Conservation (phyloP, 2,329 filamentous ascomycete genomes). For the Hypocreales sp. region DNA sequence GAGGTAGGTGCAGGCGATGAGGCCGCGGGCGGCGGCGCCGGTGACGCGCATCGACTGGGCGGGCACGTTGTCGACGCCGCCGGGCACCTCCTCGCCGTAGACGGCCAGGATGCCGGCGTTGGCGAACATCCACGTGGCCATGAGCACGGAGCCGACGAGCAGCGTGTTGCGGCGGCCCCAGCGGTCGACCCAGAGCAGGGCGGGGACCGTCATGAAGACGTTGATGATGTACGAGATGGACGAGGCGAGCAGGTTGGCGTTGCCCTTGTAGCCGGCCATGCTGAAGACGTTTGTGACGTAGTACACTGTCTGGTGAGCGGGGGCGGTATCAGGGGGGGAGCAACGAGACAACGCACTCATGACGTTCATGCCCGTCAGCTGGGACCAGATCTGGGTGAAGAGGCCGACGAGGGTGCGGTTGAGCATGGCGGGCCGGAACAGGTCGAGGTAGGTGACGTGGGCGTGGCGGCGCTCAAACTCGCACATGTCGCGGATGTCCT, state of each 20-base stretch:
- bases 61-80: conserved; percentile 27
- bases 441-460: conserved; percentile 54
- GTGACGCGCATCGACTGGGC: conserved; percentile 30
- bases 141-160: conserved; percentile 48
- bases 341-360: conserved; percentile 28
- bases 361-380: conserved; percentile 40
- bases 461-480: conserved; percentile 58
- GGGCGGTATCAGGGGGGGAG: neutral
- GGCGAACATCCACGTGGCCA: conserved; percentile 44
- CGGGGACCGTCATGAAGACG: conserved; percentile 62
- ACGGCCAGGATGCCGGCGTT: conserved; percentile 36
- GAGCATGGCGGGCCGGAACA: conserved; percentile 54
- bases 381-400: conserved; percentile 40
- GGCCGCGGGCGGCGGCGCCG: conserved; percentile 35
- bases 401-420: conserved; percentile 35
- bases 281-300: conserved; percentile 36
- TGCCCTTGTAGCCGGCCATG: conserved; percentile 23
- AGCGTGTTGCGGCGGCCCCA: conserved; percentile 61
- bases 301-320: conserved; percentile 30
- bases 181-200: conserved; percentile 57
- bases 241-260: conserved; percentile 36
- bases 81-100: conserved; percentile 25
- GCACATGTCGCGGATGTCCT: conserved; percentile 58
- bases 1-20: conserved; percentile 52
- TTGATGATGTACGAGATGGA: conserved; percentile 57